Conservation (phyloP, 2,329 filamentous ascomycete species). For the Cladosporium sp. region DNA sequence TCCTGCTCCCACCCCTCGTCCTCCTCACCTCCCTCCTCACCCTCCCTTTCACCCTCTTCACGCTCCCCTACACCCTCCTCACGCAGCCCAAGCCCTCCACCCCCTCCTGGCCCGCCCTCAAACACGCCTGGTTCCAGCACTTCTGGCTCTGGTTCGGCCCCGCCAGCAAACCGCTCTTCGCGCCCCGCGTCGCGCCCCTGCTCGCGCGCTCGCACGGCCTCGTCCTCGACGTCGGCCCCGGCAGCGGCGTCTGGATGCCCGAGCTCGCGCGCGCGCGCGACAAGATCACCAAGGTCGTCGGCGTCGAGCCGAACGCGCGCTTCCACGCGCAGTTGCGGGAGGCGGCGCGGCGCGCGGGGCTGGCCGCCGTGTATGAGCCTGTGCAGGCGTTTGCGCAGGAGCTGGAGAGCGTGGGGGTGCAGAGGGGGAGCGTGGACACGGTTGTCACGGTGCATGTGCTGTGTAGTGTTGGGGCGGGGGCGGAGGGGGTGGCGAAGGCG, state of each 20-base stretch:
- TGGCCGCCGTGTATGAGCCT: conserved; percentile 51
- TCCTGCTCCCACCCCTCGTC: conserved; percentile 32
- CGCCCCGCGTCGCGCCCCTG: conserved; percentile 42
- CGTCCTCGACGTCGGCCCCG: conserved; percentile 54
- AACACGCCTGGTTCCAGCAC: conserved; percentile 46
- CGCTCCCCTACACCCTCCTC: conserved; percentile 22
- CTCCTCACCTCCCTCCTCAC: conserved; percentile 40
- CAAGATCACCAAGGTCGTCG: conserved; percentile 41
- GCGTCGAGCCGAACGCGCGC: conserved; percentile 53
- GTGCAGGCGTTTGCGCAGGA: conserved; percentile 54
- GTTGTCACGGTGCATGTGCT: conserved; percentile 53
- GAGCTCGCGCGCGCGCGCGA: conserved; percentile 32
- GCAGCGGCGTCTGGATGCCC: conserved; percentile 51
- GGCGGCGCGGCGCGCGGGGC: conserved; percentile 42
- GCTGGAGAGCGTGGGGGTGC: conserved; percentile 40
- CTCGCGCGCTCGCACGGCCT: conserved; percentile 42
- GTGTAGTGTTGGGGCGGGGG: conserved; percentile 52
- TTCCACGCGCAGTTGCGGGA: conserved; percentile 42
- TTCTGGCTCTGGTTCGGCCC: conserved; percentile 52
- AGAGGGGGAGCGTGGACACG: conserved; percentile 46
- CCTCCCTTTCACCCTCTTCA: conserved; percentile 44
- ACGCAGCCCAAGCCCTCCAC: neutral
- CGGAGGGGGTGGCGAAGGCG: conserved; percentile 44
- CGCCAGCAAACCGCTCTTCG: conserved; percentile 34
- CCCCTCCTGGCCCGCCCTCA: conserved; percentile 12